Conservation (phyloP, 2,329 filamentous ascomycete genomes). For the Fusarium austroafricanum region DNA sequence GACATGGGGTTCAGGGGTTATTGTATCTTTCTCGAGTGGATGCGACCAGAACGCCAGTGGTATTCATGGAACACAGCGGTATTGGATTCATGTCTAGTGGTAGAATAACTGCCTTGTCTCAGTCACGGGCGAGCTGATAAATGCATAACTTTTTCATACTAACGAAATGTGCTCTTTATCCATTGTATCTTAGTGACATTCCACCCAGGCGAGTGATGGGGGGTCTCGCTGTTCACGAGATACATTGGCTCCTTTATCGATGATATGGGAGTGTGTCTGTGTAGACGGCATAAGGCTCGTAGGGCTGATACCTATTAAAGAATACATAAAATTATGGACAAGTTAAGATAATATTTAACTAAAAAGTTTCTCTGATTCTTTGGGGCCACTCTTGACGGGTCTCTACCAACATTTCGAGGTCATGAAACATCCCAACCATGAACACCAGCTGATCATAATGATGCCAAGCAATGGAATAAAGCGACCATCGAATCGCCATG, state of each 20-base stretch:
- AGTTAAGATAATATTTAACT: too few species aligned
- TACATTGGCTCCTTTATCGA: not conserved
- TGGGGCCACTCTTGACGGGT: too few species aligned
- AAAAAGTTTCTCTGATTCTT: too few species aligned
- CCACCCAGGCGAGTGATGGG: too few species aligned
- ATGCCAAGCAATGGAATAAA: not conserved
- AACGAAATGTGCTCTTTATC: not conserved
- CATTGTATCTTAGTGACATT: not conserved
- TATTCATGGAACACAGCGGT: not conserved
- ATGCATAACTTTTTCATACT: not conserved
- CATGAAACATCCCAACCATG: too few species aligned
- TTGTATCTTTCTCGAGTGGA: not conserved
- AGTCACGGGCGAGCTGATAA: not conserved
- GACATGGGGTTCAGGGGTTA: slow-evolving; percentile 6
- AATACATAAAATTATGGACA: too few species aligned
- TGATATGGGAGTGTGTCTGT: too few species aligned
- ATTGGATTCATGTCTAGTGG: not conserved
- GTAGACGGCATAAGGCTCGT: too few species aligned
- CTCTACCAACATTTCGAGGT: too few species aligned
- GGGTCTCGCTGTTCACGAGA: too few species aligned
- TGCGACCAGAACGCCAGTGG: not conserved
- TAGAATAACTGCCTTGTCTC: not conserved
- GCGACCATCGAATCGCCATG: not conserved
- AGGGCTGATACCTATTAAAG: too few species aligned
- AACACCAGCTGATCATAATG: not conserved